Base-by-base conservation (phyloP, 2,329 filamentous ascomycete species). In the Aureobasidium sp. region DNA sequence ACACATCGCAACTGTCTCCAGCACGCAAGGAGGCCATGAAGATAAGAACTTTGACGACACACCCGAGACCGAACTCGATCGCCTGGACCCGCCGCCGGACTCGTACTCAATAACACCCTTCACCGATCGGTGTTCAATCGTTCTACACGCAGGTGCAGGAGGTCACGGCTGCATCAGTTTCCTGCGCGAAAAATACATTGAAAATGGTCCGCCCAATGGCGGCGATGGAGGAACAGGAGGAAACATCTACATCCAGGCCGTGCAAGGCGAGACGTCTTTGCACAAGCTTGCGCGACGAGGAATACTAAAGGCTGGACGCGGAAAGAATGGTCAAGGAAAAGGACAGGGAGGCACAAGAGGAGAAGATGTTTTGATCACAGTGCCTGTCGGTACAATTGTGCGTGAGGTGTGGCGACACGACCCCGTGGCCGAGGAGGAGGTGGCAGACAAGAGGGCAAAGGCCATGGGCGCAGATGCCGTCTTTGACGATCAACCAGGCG, bases 141-240 rank as follows among this genome's bases (percentile, higher is more conserved):
- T 84, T 0, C 75, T 97, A 3, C 83, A 88, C 68, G 89, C 92
- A 20, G 94, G 94, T 9, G 77, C 80, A 2, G 94, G 94, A 29
- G 94, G 94, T 9, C 87, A 94, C 71, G 94, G 94, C 65, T 99
- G 94, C 71, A 90, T 97, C 56, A 94, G 94, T 0, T 99, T 97
- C 72, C 78, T 95, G 47, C 87, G 93, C 22, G 94, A 99, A 70
- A 93, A 93, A 65, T 97, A 89, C 74, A 81, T 97, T 34, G 84
- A 87, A 48, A 87, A 96, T 66, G 94, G 94, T 0, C 94, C 94
- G 12, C 85, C 94, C 11, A 97, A 99, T 74, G 94, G 94, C 53
- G 94, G 94, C 64, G 91, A 99, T 72, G 94, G 94, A 45, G 94
- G 94, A 5, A 88, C 86, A 62, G 94, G 94, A 65, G 94, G 94